A percentile compares a stretch with the other conserved stretches of the same genome.
Conservation (phyloP, 768 basidiomycete genomes). For the Mycena rebaudengoi region DNA sequence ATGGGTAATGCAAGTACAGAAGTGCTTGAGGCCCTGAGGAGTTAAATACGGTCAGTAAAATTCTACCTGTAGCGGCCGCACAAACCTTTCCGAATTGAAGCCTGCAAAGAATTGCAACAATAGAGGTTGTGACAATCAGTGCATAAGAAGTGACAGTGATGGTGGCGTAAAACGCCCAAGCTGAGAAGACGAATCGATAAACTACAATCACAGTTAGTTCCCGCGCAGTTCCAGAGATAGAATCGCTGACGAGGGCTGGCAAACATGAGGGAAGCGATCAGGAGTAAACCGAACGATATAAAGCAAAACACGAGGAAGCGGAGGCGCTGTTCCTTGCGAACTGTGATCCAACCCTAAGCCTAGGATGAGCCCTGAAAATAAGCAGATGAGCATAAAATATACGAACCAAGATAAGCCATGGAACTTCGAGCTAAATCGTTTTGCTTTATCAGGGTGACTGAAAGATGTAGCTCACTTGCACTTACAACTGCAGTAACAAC, state of each 20-base stretch:
- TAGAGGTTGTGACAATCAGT: constrained; percentile 49
- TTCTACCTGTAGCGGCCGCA: not conserved
- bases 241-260: constrained; percentile 46
- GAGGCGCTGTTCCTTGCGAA: constrained; percentile 52
- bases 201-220: constrained; percentile 34
- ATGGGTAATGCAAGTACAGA: constrained; percentile 42
- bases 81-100: constrained; percentile 56
- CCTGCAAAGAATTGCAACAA: constrained; percentile 57
- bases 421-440: constrained; percentile 48
- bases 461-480: no score
- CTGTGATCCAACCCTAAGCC: constrained; percentile 57
- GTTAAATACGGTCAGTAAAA: not conserved
- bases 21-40: constrained; percentile 59
- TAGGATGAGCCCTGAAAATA: not conserved
- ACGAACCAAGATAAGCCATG: constrained; percentile 57
- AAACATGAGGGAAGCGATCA: constrained; percentile 53
- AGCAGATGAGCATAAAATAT: not conserved
- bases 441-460: not conserved
- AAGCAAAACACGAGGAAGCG: constrained; percentile 49
- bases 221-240: not conserved
- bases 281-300: constrained; percentile 48
- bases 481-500: constrained; percentile 51
- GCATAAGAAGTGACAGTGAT: constrained; percentile 53
- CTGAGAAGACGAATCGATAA: constrained; percentile 51
- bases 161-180: constrained; percentile 59